These are phyloP conservation scores for Piper betle DNA, from an alignment of 164 flowering plant genomes.

Conservation along the genomic window DNA sequence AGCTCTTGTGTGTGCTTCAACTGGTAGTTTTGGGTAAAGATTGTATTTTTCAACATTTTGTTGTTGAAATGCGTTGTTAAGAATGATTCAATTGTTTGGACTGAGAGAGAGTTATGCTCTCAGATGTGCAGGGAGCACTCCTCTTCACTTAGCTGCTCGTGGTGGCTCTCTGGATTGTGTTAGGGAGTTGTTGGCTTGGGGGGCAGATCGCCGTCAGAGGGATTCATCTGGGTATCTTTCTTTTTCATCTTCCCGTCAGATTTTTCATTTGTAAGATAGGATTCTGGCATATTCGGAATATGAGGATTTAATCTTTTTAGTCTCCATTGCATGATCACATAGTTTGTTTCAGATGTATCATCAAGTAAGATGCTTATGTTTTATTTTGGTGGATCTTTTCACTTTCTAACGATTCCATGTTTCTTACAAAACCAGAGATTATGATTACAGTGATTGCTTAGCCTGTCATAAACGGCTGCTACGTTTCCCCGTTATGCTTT, in stretches of 20 bases:
- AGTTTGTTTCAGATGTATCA: too few species aligned
- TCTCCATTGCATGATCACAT: too few species aligned
- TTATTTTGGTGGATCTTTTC: too few species aligned
- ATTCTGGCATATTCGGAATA: neutral
- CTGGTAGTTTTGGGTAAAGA: slow-evolving; percentile 70
- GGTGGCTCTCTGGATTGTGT: slow-evolving; percentile 93
- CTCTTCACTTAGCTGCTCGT: slow-evolving; percentile 97
- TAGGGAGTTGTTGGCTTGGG: slow-evolving; percentile 87
- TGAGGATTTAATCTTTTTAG: too few species aligned
- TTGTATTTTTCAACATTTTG: neutral
- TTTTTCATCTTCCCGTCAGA: neutral
- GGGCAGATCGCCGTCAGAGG: slow-evolving; percentile 86
- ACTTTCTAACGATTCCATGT: too few species aligned
- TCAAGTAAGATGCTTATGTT: too few species aligned
- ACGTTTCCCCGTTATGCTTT: neutral
- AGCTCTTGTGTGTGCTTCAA: slow-evolving; percentile 85
- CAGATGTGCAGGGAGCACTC: slow-evolving; percentile 83
- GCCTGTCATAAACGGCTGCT: neutral
- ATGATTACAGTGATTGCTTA: neutral
- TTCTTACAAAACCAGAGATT: too few species aligned
- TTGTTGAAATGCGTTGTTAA: neutral
- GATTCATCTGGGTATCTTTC: slow-evolving; percentile 70
- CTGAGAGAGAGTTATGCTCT: slow-evolving; percentile 6
- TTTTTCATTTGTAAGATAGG: neutral
- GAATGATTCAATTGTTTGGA: neutral